Base-by-base conservation (phyloP, 1,284 basidiomycete genomes). In the Mycena citricolor region DNA sequence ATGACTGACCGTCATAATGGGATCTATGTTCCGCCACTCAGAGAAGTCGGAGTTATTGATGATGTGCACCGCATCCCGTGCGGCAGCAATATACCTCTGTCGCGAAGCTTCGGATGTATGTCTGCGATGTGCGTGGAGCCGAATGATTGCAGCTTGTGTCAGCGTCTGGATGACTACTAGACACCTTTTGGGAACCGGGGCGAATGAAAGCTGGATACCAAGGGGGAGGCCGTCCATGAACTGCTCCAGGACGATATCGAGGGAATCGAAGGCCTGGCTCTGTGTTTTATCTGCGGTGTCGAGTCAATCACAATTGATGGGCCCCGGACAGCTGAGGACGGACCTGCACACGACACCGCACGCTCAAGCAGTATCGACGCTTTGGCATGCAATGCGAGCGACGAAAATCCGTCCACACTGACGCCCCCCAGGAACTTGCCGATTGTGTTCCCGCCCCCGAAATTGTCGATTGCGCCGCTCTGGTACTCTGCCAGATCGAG, bases 131-230 rank as follows among this genome's bases (percentile, higher is more conserved):
- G 61, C 59, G 52, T 70, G 63, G 11, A 71, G 61, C 40, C 66
- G 63, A 39, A 70, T 61, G 29, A 58, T 63, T 10, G 68, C 64
- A 30, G 58, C 63, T 17, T 63, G 60, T 4, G 57, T 52, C 4
- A 70, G 56, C 3, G 66, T 61, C 45, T 66, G 62, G 1, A 65
- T 57, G n/a, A 64, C 48, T 8, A 69, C 47, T n/a, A 65, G 54
- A 14, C 49, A 52, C 28, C 49, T 48, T 25, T 54, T 44, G 12
- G 49, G 19, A 16, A 39, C 37, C 1, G 29, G 26, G 11, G 10
- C 21, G 5, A 17, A 49, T n/a, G 20, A 40, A 14, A 52, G 34
- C 11, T 50, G 42, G 20, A 57, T 51, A 8, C 60, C 45, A 6
- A 54, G 39, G 7, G 59, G 60, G 12, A 67, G 25, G 12, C 49